Evolutionary conservation across 2,329 filamentous ascomycete genomes (phyloP).

Genomic region (Clarireedia paspali): DNA sequence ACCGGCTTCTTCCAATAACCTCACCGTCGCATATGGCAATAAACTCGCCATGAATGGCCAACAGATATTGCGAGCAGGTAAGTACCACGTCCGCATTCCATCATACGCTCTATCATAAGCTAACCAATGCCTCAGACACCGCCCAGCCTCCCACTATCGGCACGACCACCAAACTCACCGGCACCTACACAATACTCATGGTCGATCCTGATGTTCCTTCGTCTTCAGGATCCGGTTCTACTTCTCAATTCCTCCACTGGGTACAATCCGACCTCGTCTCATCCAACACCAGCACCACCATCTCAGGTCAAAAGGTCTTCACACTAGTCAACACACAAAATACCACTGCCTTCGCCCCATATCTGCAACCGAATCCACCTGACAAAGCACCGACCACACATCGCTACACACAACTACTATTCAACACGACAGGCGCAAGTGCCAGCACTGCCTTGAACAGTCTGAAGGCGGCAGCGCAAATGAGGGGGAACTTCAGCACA

Average conservation of each 20-base stretch:
- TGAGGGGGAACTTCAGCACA: conserved; percentile 3
- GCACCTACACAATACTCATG: conserved; percentile 27
- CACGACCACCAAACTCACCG: conserved; percentile 16
- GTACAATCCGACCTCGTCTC: conserved; percentile 24
- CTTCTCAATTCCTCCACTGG: conserved; percentile 25
- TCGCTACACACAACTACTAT: conserved; percentile 22
- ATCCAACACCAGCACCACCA: conserved; percentile 13
- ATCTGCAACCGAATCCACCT: conserved; percentile 22
- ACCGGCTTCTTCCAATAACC: conserved; percentile 18
- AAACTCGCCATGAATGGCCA: conserved; percentile 21
- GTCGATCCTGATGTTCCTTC: conserved; percentile 25
- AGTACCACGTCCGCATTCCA: background rate
- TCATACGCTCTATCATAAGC: background rate
- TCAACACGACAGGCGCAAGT: conserved; percentile 20
- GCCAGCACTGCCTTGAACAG: background rate
- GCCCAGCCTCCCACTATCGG: conserved; percentile 17
- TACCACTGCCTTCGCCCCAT: conserved; percentile 18
- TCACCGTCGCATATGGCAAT: conserved; percentile 22
- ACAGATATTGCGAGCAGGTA: conserved; percentile 20
- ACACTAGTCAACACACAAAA: conserved; percentile 19
- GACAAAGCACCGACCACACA: conserved; percentile 20
- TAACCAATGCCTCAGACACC: conserved; percentile 14
- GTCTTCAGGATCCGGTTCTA: conserved; percentile 12
- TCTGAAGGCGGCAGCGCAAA: background rate
- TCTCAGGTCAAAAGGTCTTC: conserved; percentile 20